Evolutionary conservation across 2,329 filamentous ascomycete genomes (phyloP).

Genomic region (Pseudogymnoascus sp.): DNA sequence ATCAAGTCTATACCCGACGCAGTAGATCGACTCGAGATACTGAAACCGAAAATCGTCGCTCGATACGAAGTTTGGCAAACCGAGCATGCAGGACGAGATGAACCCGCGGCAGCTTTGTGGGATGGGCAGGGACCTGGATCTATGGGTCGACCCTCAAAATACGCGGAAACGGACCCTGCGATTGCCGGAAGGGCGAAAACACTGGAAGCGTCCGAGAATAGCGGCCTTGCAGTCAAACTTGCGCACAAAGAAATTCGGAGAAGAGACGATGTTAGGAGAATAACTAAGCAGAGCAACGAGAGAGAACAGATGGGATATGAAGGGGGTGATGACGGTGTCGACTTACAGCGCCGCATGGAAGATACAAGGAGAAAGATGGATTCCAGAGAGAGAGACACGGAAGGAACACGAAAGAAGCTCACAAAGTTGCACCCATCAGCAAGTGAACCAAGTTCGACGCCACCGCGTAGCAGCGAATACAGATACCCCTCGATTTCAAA

Average conservation of each 20-base stretch:
- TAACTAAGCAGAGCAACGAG: constrained; percentile 51
- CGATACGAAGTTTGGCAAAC: constrained; percentile 63
- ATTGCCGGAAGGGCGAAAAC: constrained; percentile 51
- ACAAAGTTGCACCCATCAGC: constrained; percentile 20
- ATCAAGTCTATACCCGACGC: constrained; percentile 53
- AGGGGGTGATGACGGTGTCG: constrained; percentile 30
- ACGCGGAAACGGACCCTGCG: constrained; percentile 53
- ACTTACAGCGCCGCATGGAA: constrained; percentile 45
- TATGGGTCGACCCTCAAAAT: constrained; percentile 24
- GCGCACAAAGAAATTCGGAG: constrained; percentile 66
- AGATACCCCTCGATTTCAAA: constrained; percentile 51
- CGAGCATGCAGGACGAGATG: constrained; percentile 14
- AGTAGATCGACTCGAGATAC: constrained; percentile 56
- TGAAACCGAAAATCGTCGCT: constrained; percentile 71
- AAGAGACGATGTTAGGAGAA: constrained; percentile 54
- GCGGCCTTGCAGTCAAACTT: constrained; percentile 68
- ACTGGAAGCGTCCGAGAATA: constrained; percentile 63
- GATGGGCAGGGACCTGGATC: neutral
- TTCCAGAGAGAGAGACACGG: constrained; percentile 16
- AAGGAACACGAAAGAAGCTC: constrained; percentile 21
- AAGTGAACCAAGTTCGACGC: constrained; percentile 16
- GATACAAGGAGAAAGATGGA: constrained; percentile 39
- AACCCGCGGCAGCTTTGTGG: neutral
- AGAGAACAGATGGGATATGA: constrained; percentile 32
- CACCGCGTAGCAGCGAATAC: constrained; percentile 32